Evolutionary conservation across 495 filamentous ascomycete species (phyloP).

Genomic region (Symbiotaphrina buchneri): DNA sequence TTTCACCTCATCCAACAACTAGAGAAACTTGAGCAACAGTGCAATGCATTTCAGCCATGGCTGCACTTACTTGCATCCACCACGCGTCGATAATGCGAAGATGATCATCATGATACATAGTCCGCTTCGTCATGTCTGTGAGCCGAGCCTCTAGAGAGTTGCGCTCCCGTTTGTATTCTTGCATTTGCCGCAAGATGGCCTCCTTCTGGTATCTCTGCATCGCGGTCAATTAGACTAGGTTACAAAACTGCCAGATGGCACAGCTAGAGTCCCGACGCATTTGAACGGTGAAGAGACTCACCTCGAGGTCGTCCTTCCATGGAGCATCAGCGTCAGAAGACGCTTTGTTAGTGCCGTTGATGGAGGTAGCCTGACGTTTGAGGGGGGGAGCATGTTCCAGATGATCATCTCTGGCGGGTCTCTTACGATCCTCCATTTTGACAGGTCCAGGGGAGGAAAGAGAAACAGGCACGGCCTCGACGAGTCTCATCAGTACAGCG

Average conservation of each 20-base stretch:
- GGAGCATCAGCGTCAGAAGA: conserved; percentile 62
- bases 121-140: conserved; percentile 50
- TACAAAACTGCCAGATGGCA: too few relatives aligned
- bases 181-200: conserved; percentile 92
- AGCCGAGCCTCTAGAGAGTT: conserved; percentile 50
- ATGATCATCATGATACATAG: conserved; percentile 72
- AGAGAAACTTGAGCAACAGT: not conserved
- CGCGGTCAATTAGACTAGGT: conserved; percentile 2
- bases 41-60: conserved; percentile 2
- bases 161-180: conserved; percentile 85
- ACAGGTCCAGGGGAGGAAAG: conserved; percentile 46
- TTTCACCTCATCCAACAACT: conserved; percentile 6
- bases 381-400: conserved; percentile 64
- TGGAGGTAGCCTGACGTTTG: conserved; percentile 56
- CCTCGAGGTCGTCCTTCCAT: conserved; percentile 76
- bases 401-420: conserved; percentile 47
- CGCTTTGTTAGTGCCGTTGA: conserved; percentile 51
- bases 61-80: conserved; percentile 58
- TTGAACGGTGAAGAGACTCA: conserved; percentile 22
- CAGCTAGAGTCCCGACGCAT: not conserved
- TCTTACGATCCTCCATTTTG: conserved; percentile 97
- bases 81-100: conserved; percentile 73
- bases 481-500: conserved; percentile 53
- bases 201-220: conserved; percentile 84
- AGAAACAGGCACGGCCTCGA: conserved; percentile 36